Evolutionary conservation across 2,329 filamentous ascomycete species (phyloP), one percentile per base, ranked within the genome.

Genomic region (Talaromyces sp.): DNA sequence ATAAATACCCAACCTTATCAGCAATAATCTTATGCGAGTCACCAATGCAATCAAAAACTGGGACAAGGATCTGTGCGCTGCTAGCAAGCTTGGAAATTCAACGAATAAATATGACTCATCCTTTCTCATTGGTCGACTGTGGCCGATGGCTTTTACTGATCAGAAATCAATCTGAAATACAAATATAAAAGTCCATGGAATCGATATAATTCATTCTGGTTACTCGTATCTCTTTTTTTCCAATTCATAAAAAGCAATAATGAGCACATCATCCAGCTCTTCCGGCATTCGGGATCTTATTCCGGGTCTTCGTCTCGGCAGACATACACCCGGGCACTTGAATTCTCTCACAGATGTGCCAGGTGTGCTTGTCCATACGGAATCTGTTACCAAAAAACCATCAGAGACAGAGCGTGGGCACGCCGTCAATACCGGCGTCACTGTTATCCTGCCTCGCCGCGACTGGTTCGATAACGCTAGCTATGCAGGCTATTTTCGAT

Each of bases 11-110:
- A 3, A 14, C 32, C 12, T 35, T 32, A 32, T 12, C 31, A 12
- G 31, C 80, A 77, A 55, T 68, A 84, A 41, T 84, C 83, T 69
- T 80, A 38, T 7, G 35, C 7, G 17, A 7, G 32, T n/a, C 6
- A 27, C 5, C 6, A 17, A 7, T 8, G 35, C 6, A 38, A 3
- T 35, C 32, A 35, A 35, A 17, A 35, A 35, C 32, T 35, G 9
- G 35, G 17, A 3, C 5, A 38, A n/a, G 14, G 17, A 38, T 38
- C 14, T 38, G n/a, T n/a, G n/a, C 35, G 17, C 35, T 38, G 12
- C 35, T 17, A 38, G 35, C 35, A 38, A 38, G 35, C 17, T 38
- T 6, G 35, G 35, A 6, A 38, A 38, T n/a, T 7, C 5, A 38
- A 46, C 11, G 9, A 24, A 17, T 46, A 46, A 46, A 19, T 24